Conservation (phyloP, 2,329 filamentous ascomycete genomes). For the Penicillium sp. region DNA sequence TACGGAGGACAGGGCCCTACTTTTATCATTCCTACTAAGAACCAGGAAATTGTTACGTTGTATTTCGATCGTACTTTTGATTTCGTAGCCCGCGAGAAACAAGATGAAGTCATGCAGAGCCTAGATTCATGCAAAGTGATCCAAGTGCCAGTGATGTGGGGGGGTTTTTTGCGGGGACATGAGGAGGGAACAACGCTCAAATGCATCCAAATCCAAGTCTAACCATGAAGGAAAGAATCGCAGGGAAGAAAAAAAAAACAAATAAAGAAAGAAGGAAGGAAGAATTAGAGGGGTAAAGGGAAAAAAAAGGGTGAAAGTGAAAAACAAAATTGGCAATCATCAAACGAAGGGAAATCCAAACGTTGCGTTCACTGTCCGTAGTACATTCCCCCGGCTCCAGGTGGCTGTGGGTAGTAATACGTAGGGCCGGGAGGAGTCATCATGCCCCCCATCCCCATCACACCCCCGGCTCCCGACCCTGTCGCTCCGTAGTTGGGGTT, state of each 20-base stretch:
- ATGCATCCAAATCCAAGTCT: conserved; percentile 29
- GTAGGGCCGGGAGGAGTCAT: conserved; percentile 61
- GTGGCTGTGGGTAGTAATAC: conserved; percentile 57
- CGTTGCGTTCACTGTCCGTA: conserved; percentile 47
- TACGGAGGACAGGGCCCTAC: neutral
- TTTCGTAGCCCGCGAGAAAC: conserved; percentile 15
- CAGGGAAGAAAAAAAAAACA: neutral
- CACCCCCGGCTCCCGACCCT: conserved; percentile 51
- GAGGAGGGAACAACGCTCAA: conserved; percentile 23
- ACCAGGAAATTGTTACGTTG: neutral
- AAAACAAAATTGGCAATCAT: neutral
- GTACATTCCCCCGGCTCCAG: conserved; percentile 54
- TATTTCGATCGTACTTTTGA: conserved; percentile 9
- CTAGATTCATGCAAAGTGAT: conserved; percentile 22
- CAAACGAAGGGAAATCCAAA: neutral
- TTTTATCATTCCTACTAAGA: neutral
- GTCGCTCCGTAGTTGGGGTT: conserved; percentile 51
- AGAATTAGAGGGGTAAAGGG: conserved; percentile 5
- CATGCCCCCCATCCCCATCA: conserved; percentile 75
- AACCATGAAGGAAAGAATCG: conserved; percentile 19
- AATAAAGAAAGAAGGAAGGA: neutral
- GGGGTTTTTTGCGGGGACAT: conserved; percentile 16
- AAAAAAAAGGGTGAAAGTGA: conserved; percentile 4
- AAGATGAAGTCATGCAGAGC: conserved; percentile 21
- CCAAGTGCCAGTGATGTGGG: conserved; percentile 5